Conservation (phyloP, 768 basidiomycete species). For the Lactifluus volemus region DNA sequence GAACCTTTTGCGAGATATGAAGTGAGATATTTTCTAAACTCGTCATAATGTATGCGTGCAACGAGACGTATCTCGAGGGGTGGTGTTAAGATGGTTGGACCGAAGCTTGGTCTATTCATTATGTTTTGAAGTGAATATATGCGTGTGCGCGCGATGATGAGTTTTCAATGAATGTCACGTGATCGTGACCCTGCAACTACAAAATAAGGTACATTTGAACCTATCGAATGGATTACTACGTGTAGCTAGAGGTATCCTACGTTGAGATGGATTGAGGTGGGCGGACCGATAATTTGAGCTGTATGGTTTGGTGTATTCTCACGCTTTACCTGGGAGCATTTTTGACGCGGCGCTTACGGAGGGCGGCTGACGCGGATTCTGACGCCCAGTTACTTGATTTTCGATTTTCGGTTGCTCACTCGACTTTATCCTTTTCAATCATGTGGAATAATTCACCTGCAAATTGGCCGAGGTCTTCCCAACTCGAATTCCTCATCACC, state of each 20-base stretch:
- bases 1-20: slow-evolving; percentile 65
- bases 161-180: neutral
- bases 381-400: neutral
- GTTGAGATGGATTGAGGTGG: no score
- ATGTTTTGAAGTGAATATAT: neutral
- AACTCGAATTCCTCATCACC: slow-evolving; percentile 62
- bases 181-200: neutral
- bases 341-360: neutral
- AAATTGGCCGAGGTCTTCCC: slow-evolving; percentile 46
- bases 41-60: slow-evolving; percentile 37
- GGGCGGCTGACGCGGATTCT: neutral
- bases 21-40: slow-evolving; percentile 63
- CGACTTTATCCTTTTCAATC: neutral
- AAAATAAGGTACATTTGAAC: no score
- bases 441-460: slow-evolving; percentile 19
- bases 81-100: slow-evolving; percentile 33
- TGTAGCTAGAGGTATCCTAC: no score
- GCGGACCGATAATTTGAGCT: no score
- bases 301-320: neutral
- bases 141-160: no score
- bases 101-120: neutral
- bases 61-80: slow-evolving; percentile 43
- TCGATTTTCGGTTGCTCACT: neutral
- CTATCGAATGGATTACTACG: no score
- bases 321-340: neutral